A percentile compares a stretch with the other conserved stretches of the same genome.
Conservation (phyloP, 495 filamentous ascomycete species). For the Umbilicaria muhlenbergii region DNA sequence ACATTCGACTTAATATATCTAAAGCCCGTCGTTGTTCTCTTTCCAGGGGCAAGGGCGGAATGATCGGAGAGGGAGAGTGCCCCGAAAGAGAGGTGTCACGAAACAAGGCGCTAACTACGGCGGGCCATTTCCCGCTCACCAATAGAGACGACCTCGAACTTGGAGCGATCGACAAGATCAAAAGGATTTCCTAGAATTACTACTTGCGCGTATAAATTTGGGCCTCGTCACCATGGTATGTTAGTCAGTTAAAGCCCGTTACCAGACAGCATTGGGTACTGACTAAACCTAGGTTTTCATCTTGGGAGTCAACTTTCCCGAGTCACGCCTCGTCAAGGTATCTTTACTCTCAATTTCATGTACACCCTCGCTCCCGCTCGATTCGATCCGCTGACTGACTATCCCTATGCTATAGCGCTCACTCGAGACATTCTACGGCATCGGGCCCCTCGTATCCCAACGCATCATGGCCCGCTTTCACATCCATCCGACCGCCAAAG, state of each 20-base stretch:
- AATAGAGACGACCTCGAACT: not conserved
- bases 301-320: slow-evolving; percentile 70
- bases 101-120: not conserved
- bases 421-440: slow-evolving; percentile 77
- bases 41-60: not conserved
- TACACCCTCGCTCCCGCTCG: not conserved
- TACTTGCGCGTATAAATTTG: slow-evolving; percentile 21
- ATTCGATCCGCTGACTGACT: slow-evolving; percentile 7
- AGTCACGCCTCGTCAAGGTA: slow-evolving; percentile 68
- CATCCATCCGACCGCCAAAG: slow-evolving; percentile 66
- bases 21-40: slow-evolving; percentile 2
- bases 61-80: slow-evolving; percentile 1
- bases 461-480: slow-evolving; percentile 72
- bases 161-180: not conserved
- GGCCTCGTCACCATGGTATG: slow-evolving; percentile 24
- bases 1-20: slow-evolving; percentile 1
- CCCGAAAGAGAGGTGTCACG: slow-evolving; percentile 15
- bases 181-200: slow-evolving; percentile 21
- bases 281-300: slow-evolving; percentile 50
- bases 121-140: too few species aligned
- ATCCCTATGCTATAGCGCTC: slow-evolving; percentile 43
- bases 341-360: slow-evolving; percentile 1
- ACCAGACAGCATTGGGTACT: not conserved
- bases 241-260: too few species aligned
- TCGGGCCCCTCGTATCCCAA: slow-evolving; percentile 53